Base-by-base conservation (phyloP, 208 protist species). In the Leishmania arabica region DNA sequence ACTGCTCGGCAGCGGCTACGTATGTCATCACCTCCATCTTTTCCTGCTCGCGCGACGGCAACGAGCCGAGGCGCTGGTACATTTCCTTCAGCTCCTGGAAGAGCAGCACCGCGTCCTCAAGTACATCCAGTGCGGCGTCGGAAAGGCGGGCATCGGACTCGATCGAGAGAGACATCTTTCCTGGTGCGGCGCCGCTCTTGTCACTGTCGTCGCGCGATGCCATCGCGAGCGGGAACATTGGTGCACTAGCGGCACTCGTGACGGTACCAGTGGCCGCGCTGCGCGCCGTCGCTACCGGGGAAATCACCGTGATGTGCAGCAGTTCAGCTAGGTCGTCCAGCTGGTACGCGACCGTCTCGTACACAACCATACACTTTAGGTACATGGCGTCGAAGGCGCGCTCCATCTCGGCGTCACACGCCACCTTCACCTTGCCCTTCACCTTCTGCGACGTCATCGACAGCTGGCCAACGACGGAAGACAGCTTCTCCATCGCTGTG, bases 311-410 rank as follows among this genome's bases (percentile, higher is more conserved):
- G 19, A 88, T 78, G n/a, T 80, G 68, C 62, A 85, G 70, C 62
- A 82, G 31, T 40, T 77, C 65, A 27, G 82, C 81, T 27, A 86
- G 62, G 64, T 84, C 85, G 17, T 94, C 90, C 19, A 94, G 45
- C 34, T 84, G 75, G 62, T 87, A 87, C 3, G 64, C 86, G 1
- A 96, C 56, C 0, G 87, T 80, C 64, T 95, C 88, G 84, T 97
- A 92, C n/a, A 95, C 79, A 34, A 97, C 66, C 27, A 96, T 58
- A 40, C 88, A 66, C 40, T 90, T 82, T 42, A 96, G 74, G 78
- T 89, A 91, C 15, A 72, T 75, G 13, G 86, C 81, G 70, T 97
- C 92, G 80, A 96, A 96, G 24, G 82, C 51, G 47, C 91, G 88
- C 76, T 90, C 87, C 73, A 91, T 65, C 77, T 96, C 93, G 13